Evolutionary conservation across 371 early-diverging fungal genomes (phyloP).

Genomic region (Mortierella sp.): DNA sequence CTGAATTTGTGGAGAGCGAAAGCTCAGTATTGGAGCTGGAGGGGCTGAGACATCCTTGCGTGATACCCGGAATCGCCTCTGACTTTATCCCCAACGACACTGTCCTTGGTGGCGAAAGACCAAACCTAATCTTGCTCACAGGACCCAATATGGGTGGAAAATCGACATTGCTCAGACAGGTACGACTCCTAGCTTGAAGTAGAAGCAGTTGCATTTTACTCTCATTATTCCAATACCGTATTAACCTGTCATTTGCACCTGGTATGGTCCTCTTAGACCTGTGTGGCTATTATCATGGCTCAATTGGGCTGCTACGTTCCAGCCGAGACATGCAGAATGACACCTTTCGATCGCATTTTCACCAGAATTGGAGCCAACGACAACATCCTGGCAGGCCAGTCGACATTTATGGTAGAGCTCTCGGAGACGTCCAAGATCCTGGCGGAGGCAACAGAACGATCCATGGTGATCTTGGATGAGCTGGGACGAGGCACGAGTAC

Average conservation of each 20-base stretch:
- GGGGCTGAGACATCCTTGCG: constrained; percentile 90
- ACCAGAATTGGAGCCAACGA: constrained; percentile 99
- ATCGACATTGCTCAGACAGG: constrained; percentile 95
- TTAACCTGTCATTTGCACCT: not conserved
- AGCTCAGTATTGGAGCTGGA: constrained; percentile 77
- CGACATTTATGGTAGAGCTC: constrained; percentile 99
- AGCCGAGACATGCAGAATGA: constrained; percentile 81
- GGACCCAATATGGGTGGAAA: constrained; percentile 99
- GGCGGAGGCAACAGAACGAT: constrained; percentile 90
- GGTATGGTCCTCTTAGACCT: constrained; percentile 66
- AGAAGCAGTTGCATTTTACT: constrained; percentile 3
- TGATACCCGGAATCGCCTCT: constrained; percentile 67
- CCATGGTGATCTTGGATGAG: constrained; percentile 99
- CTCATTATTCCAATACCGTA: constrained; percentile 23
- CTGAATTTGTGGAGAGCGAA: constrained; percentile 74
- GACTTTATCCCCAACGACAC: constrained; percentile 97
- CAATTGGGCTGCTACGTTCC: constrained; percentile 99
- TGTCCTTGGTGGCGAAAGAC: constrained; percentile 73
- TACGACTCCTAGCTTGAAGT: no score
- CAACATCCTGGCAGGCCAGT: constrained; percentile 95
- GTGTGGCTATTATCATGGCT: constrained; percentile 97
- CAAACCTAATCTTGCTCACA: constrained; percentile 94
- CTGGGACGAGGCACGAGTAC: constrained; percentile 99
- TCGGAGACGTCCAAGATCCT: constrained; percentile 97
- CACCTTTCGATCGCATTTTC: constrained; percentile 96